A percentile compares a stretch with the other conserved stretches of the same genome.
Conservation (phyloP, 805 yeast genomes). For the Zygoascus bituminiphila region DNA sequence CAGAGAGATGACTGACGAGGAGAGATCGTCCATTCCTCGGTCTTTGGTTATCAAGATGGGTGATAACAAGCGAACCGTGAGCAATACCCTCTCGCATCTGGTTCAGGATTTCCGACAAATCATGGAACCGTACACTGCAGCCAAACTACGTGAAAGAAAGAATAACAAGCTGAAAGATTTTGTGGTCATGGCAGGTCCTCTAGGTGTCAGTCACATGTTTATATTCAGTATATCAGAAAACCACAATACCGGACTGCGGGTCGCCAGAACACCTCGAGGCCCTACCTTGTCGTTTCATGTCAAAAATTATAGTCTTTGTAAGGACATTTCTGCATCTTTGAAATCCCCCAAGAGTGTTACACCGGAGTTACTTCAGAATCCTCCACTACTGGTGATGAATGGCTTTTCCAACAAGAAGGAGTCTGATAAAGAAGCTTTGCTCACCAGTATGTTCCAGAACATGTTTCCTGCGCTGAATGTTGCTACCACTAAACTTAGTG, state of each 20-base stretch:
- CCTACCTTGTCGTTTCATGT: constrained; percentile 86
- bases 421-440: constrained; percentile 56
- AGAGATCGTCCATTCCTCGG: constrained; percentile 66
- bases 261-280: constrained; percentile 87
- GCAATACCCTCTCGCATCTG: constrained; percentile 74
- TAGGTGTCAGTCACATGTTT: constrained; percentile 84
- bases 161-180: constrained; percentile 70
- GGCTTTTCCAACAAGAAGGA: constrained; percentile 71
- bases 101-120: constrained; percentile 80
- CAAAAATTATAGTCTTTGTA: constrained; percentile 65
- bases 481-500: constrained; percentile 59
- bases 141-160: constrained; percentile 76
- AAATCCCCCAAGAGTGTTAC: constrained; percentile 67
- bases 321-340: constrained; percentile 65
- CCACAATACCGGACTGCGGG: constrained; percentile 77
- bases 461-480: constrained; percentile 95
- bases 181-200: constrained; percentile 97
- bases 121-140: constrained; percentile 97
- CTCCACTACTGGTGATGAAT: constrained; percentile 88
- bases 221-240: constrained; percentile 71
- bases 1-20: constrained; percentile 54
- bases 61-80: constrained; percentile 47
- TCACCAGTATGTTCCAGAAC: constrained; percentile 87
- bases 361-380: constrained; percentile 51
- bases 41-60: constrained; percentile 94